Percentiles rank a stretch among this genome's conserved stretches.
Conservation (phyloP, 306 rosid species). For the Astragalus membranaceus region DNA sequence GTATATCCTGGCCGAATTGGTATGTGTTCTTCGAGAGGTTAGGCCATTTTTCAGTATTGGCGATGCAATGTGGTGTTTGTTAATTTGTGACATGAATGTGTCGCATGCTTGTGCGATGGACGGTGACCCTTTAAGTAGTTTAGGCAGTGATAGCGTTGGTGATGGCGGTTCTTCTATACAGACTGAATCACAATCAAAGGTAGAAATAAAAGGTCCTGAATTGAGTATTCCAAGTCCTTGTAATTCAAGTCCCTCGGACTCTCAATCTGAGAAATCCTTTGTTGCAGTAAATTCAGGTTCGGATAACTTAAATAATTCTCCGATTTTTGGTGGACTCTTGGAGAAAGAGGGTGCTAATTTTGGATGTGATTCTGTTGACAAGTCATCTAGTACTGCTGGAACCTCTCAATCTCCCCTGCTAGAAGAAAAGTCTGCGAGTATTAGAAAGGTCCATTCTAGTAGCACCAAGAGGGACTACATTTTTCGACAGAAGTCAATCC, state of each 20-base stretch:
- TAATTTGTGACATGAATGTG: conserved; percentile 79
- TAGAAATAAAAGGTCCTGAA: conserved; percentile 44
- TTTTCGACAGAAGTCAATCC: conserved; percentile 76
- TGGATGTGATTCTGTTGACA: conserved; percentile 34
- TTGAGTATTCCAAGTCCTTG: conserved; percentile 49
- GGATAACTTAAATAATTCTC: conserved; percentile 35
- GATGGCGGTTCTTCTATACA: conserved; percentile 34
- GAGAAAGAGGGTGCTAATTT: conserved; percentile 45
- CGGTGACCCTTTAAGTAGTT: conserved; percentile 40
- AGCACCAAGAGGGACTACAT: conserved; percentile 67
- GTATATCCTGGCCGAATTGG: conserved; percentile 80
- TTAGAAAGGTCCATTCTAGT: conserved; percentile 52
- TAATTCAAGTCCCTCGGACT: conserved; percentile 31
- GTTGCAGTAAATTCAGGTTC: conserved; percentile 28
- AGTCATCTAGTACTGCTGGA: conserved; percentile 38
- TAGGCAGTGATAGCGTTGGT: conserved; percentile 32
- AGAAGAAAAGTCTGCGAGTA: conserved; percentile 51
- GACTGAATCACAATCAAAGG: conserved; percentile 41
- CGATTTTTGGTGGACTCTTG: conserved; percentile 25
- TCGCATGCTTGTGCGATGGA: conserved; percentile 89
- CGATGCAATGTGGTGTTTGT: conserved; percentile 95
- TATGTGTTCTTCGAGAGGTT: conserved; percentile 84
- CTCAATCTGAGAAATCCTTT: conserved; percentile 41
- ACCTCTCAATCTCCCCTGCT: conserved; percentile 40
- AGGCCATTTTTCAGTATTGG: conserved; percentile 84